Evolutionary conservation across 352 stramenopile species (phyloP).

Genomic region (Elongisporangium senticosum): DNA sequence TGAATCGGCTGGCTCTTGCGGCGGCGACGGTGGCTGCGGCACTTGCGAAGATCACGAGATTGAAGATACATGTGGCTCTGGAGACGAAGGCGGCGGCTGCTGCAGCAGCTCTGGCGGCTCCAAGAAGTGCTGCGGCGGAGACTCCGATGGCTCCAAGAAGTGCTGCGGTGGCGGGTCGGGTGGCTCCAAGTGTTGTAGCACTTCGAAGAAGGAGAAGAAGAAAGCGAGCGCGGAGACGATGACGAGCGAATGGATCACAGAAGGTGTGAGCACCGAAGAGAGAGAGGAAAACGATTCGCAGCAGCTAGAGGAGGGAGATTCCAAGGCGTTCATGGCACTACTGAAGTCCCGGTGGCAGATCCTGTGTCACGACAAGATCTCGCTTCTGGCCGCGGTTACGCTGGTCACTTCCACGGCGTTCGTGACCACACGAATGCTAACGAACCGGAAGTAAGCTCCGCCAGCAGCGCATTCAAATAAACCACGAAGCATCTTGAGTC

Average conservation of each 20-base stretch:
- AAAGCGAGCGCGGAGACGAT: constrained; percentile 10
- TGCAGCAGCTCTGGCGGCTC: constrained; percentile 7
- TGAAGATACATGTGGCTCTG: constrained; percentile 23
- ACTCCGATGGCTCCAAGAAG: constrained; percentile 4
- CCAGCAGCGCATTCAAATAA: constrained; percentile 1
- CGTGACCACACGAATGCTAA: constrained; percentile 40
- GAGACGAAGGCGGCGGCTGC: constrained; percentile 13
- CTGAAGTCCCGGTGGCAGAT: constrained; percentile 18
- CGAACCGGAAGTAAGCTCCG: constrained; percentile 23
- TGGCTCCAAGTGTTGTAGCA: constrained; percentile 3
- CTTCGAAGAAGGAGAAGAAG: constrained; percentile 25
- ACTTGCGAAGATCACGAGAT: constrained; percentile 10
- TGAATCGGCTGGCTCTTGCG: constrained; percentile 18
- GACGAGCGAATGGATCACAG: neutral
- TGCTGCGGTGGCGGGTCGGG: constrained; percentile 13
- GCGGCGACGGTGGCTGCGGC: constrained; percentile 17
- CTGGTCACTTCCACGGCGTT: constrained; percentile 46
- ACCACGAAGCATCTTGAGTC: neutral
- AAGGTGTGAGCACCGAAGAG: neutral
- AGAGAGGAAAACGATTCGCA: constrained; percentile 3
- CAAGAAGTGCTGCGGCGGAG: constrained; percentile 12
- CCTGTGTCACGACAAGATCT: constrained; percentile 50
- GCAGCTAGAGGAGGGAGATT: neutral
- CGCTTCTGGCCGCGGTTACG: constrained; percentile 36
- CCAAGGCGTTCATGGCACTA: constrained; percentile 7